These are phyloP conservation scores for Ophiostoma sp. DNA, from an alignment of 2,329 filamentous ascomycete species.

Conservation along the genomic window DNA sequence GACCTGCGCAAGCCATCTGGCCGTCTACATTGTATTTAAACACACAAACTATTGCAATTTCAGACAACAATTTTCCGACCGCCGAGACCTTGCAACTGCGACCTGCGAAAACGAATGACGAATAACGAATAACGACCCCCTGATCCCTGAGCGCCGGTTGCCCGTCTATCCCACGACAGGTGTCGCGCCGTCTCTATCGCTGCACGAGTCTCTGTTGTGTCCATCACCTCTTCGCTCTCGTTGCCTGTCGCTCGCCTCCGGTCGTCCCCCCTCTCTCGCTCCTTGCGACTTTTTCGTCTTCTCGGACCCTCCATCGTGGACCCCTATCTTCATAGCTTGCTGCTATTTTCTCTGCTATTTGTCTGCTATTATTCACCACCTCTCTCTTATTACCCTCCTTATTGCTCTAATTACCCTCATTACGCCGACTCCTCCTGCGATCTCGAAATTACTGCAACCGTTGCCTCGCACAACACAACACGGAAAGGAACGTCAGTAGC, in stretches of 20 bases:
- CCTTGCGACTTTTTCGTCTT: constrained; percentile 4
- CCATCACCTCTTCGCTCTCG: neutral
- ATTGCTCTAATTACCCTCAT: neutral
- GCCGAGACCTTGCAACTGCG: neutral
- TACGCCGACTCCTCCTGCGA: neutral
- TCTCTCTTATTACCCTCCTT: neutral
- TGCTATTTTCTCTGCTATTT: neutral
- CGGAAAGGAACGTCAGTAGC: constrained; percentile 2
- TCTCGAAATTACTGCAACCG: constrained; percentile 6
- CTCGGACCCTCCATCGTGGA: neutral
- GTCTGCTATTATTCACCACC: neutral
- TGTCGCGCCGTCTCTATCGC: neutral
- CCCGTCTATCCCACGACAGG: neutral
- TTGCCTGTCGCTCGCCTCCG: neutral
- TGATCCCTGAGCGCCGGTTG: neutral
- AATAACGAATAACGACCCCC: neutral
- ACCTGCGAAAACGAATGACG: too few species aligned
- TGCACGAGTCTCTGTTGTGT: neutral
- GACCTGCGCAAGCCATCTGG: neutral
- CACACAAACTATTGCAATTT: too few species aligned
- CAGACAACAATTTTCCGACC: neutral
- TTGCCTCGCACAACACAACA: neutral
- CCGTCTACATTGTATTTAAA: neutral
- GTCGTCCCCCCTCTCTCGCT: neutral
- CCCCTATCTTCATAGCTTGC: neutral